Evolutionary conservation across 2,329 filamentous ascomycete species (phyloP).

Genomic region (Fusarium praegraminearum): DNA sequence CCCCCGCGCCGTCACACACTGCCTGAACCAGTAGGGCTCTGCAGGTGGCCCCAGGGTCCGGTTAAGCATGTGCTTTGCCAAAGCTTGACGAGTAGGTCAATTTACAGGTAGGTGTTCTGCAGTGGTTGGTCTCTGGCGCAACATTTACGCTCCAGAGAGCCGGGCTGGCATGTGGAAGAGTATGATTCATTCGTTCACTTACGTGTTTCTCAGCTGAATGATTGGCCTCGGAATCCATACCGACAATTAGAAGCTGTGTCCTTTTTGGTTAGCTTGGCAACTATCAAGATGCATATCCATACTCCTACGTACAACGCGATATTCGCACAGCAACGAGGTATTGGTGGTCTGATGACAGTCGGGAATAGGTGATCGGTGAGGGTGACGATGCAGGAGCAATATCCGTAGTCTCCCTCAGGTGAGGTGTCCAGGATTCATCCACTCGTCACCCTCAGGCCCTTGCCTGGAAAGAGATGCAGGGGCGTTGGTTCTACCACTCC

Average conservation of each 20-base stretch:
- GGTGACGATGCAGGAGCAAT: constrained; percentile 28
- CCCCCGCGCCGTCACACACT: constrained; percentile 11
- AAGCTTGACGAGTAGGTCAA: constrained; percentile 2
- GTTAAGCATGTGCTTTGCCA: constrained; percentile 2
- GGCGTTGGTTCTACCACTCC: constrained; percentile 28
- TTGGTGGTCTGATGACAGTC: constrained; percentile 10
- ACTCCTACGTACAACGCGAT: not conserved
- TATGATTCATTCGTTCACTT: constrained; percentile 30
- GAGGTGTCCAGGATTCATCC: constrained; percentile 23
- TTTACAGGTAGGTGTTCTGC: not conserved
- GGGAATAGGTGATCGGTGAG: constrained; percentile 9
- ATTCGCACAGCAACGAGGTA: constrained; percentile 7
- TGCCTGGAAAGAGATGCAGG: constrained; percentile 33
- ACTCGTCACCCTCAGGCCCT: constrained; percentile 27
- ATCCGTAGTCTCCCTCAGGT: constrained; percentile 22
- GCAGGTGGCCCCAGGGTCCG: constrained; percentile 25
- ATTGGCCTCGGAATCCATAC: constrained; percentile 27
- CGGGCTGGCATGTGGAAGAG: constrained; percentile 7
- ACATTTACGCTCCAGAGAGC: constrained; percentile 1
- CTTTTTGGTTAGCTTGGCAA: constrained; percentile 22
- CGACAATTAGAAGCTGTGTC: constrained; percentile 20
- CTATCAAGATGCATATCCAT: constrained; percentile 12
- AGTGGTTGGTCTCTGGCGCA: not conserved
- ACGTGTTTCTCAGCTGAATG: constrained; percentile 25
- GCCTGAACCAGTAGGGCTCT: constrained; percentile 14